These are phyloP conservation scores for Melaleuca quinquenervia DNA, from an alignment of 345 rosid species.

Conservation along the genomic window DNA sequence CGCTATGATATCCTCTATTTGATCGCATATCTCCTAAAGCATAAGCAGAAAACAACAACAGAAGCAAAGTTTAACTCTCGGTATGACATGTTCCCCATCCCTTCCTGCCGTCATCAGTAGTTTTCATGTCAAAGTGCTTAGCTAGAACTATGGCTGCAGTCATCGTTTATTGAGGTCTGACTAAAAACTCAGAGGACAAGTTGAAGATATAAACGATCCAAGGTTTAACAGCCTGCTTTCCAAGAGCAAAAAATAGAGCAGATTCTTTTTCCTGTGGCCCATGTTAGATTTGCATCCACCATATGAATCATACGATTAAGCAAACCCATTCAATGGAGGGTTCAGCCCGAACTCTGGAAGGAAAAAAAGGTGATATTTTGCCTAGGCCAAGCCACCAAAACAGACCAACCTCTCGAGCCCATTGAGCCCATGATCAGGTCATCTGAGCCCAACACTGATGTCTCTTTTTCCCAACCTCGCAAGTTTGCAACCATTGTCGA, in stretches of 20 bases:
- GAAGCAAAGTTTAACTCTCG: background rate
- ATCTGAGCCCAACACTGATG: background rate
- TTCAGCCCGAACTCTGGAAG: background rate
- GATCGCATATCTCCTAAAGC: background rate
- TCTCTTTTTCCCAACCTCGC: too few relatives aligned
- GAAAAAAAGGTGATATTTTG: background rate
- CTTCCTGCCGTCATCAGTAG: background rate
- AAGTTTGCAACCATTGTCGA: background rate
- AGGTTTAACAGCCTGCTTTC: background rate
- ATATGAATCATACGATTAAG: background rate
- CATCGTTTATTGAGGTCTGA: background rate
- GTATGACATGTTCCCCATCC: too few relatives aligned
- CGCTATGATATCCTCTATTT: background rate
- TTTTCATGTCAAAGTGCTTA: background rate
- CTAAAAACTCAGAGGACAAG: background rate
- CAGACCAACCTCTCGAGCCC: background rate
- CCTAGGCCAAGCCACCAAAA: background rate
- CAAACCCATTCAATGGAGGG: background rate
- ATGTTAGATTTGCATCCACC: background rate
- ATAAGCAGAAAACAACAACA: too few relatives aligned
- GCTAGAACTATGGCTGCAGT: background rate
- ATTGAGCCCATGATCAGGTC: background rate
- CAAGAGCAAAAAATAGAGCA: background rate
- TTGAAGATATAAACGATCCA: background rate
- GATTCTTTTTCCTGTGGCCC: background rate